Percentiles rank a stretch among this genome's conserved stretches.
phyloP scores from a whole-genome alignment of 164 flowering plant genomes.

The Warburgia ugandensis region DNA sequence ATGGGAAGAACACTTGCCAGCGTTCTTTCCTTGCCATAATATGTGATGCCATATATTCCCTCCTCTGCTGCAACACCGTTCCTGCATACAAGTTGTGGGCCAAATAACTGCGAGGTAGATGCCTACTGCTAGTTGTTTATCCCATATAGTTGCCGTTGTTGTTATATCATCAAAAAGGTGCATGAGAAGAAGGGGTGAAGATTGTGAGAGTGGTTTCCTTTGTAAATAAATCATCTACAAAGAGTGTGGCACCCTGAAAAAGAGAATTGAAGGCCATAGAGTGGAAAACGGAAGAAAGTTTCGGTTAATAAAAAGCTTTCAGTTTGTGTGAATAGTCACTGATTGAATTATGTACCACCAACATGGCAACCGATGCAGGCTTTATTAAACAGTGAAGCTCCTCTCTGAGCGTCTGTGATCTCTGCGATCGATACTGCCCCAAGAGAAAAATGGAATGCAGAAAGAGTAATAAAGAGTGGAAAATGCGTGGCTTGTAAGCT shows the following conservation, averaged over 20 bases:
- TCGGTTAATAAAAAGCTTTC: too few species aligned
- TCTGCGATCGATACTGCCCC: constrained; percentile 42
- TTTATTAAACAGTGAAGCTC: constrained; percentile 50
- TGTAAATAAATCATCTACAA: constrained; percentile 65
- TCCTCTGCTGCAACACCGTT: constrained; percentile 73
- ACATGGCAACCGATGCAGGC: constrained; percentile 92
- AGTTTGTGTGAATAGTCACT: too few species aligned
- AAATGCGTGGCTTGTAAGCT: not conserved
- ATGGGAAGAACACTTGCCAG: constrained; percentile 38
- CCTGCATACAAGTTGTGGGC: constrained; percentile 24
- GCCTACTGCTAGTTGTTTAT: not conserved
- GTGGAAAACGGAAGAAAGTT: constrained; percentile 3
- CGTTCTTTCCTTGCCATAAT: constrained; percentile 88
- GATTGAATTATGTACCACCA: constrained; percentile 82
- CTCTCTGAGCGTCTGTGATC: constrained; percentile 43
- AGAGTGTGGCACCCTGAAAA: constrained; percentile 78
- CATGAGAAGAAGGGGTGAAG: not conserved
- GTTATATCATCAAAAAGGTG: not conserved
- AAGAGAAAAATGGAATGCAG: not conserved
- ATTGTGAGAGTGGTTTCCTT: constrained; percentile 12
- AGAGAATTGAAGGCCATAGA: constrained; percentile 4
- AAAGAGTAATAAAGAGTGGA: not conserved
- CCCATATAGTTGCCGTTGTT: not conserved
- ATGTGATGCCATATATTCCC: constrained; percentile 36
- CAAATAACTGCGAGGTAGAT: constrained; percentile 3